These are phyloP conservation scores for Thelephora ganbajun DNA, from an alignment of 768 basidiomycete species.

Conservation along the genomic window DNA sequence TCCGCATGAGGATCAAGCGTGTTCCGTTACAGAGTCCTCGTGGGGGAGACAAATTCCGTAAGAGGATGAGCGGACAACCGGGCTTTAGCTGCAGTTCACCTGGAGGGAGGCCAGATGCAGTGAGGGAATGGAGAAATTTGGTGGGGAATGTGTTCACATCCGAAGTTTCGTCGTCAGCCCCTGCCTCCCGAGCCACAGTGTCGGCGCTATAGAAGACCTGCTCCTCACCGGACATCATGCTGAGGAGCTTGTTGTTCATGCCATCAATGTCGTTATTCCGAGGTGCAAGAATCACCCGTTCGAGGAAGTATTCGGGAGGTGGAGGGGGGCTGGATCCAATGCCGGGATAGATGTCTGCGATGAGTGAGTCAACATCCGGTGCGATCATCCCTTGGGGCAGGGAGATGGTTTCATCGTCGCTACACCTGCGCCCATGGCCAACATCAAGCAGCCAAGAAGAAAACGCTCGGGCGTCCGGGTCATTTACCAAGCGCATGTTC, in stretches of 20 bases:
- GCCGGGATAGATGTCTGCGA: slow-evolving; percentile 16
- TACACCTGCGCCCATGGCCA: slow-evolving; percentile 18
- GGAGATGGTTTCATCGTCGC: slow-evolving; percentile 10
- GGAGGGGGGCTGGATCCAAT: slow-evolving; percentile 3
- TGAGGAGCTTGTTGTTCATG: slow-evolving; percentile 15
- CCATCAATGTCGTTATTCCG: slow-evolving; percentile 23
- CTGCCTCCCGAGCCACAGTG: slow-evolving; percentile 9
- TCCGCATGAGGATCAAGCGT: slow-evolving; percentile 15
- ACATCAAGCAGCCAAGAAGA: slow-evolving; percentile 25
- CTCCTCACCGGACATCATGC: slow-evolving; percentile 8
- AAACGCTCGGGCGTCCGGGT: slow-evolving; percentile 17
- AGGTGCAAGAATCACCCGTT: slow-evolving; percentile 21
- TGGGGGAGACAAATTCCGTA: slow-evolving; percentile 26
- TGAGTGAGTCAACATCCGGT: slow-evolving; percentile 11
- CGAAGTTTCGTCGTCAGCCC: slow-evolving; percentile 7
- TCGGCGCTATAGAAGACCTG: slow-evolving; percentile 11
- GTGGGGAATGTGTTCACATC: slow-evolving; percentile 8
- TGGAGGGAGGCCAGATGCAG: slow-evolving; percentile 25
- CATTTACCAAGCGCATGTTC: slow-evolving; percentile 28
- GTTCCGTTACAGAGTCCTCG: slow-evolving; percentile 25
- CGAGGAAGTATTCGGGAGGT: slow-evolving; percentile 19
- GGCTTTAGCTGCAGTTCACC: slow-evolving; percentile 5
- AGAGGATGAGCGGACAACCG: slow-evolving; percentile 24
- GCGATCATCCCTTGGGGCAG: slow-evolving; percentile 19
- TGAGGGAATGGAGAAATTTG: slow-evolving; percentile 27